A percentile compares a stretch with the other conserved stretches of the same genome.
phyloP scores from a whole-genome alignment of 129 eudicot genomes.

The Tagetes erecta region DNA sequence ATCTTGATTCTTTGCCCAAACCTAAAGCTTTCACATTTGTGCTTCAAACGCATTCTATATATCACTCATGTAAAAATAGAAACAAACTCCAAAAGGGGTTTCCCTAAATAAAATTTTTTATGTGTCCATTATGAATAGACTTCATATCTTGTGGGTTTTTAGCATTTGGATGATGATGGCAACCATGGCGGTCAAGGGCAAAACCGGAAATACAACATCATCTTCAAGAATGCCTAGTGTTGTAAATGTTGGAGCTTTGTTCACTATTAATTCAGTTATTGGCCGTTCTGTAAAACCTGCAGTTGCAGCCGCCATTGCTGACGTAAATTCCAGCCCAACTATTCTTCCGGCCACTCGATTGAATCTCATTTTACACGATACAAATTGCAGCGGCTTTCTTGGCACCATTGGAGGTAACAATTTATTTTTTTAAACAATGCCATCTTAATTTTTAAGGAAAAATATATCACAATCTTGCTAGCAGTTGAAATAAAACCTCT shows the following conservation, averaged over 20 bases:
- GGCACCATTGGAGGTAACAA: constrained; percentile 76
- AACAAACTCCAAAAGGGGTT: constrained; percentile 20
- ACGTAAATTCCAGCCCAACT: constrained; percentile 61
- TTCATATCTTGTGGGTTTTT: constrained; percentile 25
- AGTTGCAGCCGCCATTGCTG: constrained; percentile 75
- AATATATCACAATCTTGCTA: too few species aligned
- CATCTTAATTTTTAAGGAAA: too few species aligned
- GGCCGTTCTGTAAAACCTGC: constrained; percentile 86
- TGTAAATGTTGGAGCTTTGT: constrained; percentile 78
- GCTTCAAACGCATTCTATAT: constrained; percentile 24
- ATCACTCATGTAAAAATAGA: not conserved
- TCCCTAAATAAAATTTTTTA: constrained; percentile 22
- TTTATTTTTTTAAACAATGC: not conserved
- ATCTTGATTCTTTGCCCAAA: constrained; percentile 37
- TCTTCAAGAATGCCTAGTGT: constrained; percentile 37
- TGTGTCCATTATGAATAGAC: constrained; percentile 23
- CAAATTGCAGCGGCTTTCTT: constrained; percentile 88
- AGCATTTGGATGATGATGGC: constrained; percentile 21
- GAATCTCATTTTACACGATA: constrained; percentile 68
- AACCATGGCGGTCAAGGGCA: constrained; percentile 36
- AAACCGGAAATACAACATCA: constrained; percentile 35
- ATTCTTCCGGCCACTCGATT: constrained; percentile 51
- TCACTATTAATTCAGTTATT: constrained; percentile 73
- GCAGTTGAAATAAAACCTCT: too few species aligned
- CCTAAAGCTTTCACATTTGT: constrained; percentile 15